Evolutionary conservation across 345 rosid genomes (phyloP), one percentile per base, ranked within the genome.

Genomic region (Nasturtium officinale): DNA sequence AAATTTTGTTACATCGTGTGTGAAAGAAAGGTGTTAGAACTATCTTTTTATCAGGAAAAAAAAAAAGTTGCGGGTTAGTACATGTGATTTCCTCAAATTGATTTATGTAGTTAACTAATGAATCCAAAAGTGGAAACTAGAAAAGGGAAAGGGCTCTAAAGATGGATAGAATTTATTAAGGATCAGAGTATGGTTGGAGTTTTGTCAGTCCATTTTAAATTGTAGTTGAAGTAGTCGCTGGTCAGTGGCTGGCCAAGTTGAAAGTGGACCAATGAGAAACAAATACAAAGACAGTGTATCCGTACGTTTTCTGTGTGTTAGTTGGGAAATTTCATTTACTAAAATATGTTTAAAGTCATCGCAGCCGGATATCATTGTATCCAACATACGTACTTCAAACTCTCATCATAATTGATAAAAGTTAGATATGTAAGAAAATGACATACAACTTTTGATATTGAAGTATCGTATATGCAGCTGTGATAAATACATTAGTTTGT

Each of bases 191-290:
- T 63, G 32, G 75, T 69, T 69, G 65, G 29, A 55, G 54, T 54
- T 64, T n/a, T 76, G 79, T 69, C 79, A 43, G 71, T 48, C 59
- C 29, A 76, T 38, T 76, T 62, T 55, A 26, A 61, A 45, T 21
- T 45, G 51, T 67, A 59, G 73, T 47, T 67, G 68, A 38, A 51
- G 29, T n/a, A n/a, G n/a, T n/a, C n/a, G n/a, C n/a, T 67, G 62
- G 68, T 67, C 66, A 65, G 65, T 74, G 59, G 67, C 77, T 65
- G 61, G 67, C 33, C 45, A 74, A 59, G 73, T 59, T 74, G 73
- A 61, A 47, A 59, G 66, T 67, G 62, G 78, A 42, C 74, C 62
- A 60, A 10, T 67, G 48, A 51, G 53, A 66, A 74, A 67, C 72
- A 40, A 37, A 52, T 18, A 62, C n/a, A 37, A 13, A 25, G 40